Conservation (phyloP, 371 early-diverging fungal genomes). For the Parasitella parasitica region DNA sequence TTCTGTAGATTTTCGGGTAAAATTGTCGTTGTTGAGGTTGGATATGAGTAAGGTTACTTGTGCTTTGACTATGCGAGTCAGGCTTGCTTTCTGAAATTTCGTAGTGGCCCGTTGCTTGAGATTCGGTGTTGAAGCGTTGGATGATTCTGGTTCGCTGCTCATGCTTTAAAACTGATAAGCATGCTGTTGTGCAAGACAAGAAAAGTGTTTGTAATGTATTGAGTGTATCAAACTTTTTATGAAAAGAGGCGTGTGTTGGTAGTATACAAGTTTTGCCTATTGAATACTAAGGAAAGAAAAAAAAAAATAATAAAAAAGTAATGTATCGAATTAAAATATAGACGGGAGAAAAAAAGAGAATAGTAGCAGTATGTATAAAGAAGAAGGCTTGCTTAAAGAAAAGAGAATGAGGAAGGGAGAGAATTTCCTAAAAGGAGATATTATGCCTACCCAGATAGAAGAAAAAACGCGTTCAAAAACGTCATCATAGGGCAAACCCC, state of each 20-base stretch:
- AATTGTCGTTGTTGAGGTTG: constrained; percentile 56
- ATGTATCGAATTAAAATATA: neutral
- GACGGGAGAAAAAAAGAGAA: constrained; percentile 3
- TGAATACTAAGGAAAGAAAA: neutral
- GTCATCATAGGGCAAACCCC: constrained; percentile 2
- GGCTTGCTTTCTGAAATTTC: constrained; percentile 41
- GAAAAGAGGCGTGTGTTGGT: neutral
- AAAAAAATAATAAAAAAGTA: neutral
- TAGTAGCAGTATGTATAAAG: too few relatives aligned
- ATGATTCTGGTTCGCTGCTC: constrained; percentile 44
- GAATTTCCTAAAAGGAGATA: neutral
- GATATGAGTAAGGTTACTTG: constrained; percentile 59
- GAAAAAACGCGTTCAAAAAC: constrained; percentile 7
- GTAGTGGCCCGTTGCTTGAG: constrained; percentile 26
- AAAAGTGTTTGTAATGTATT: too few relatives aligned
- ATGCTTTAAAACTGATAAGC: constrained; percentile 18
- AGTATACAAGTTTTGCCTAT: neutral
- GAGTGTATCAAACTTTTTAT: neutral
- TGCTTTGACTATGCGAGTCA: constrained; percentile 64
- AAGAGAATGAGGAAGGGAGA: neutral
- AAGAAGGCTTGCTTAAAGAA: too few relatives aligned
- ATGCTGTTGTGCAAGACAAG: constrained; percentile 8
- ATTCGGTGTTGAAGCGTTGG: constrained; percentile 23
- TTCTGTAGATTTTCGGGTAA: constrained; percentile 47
- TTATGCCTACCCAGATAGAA: neutral